These are phyloP conservation scores for Pyrenochaeta sp. DNA, from an alignment of 2,329 filamentous ascomycete species.

Conservation along the genomic window DNA sequence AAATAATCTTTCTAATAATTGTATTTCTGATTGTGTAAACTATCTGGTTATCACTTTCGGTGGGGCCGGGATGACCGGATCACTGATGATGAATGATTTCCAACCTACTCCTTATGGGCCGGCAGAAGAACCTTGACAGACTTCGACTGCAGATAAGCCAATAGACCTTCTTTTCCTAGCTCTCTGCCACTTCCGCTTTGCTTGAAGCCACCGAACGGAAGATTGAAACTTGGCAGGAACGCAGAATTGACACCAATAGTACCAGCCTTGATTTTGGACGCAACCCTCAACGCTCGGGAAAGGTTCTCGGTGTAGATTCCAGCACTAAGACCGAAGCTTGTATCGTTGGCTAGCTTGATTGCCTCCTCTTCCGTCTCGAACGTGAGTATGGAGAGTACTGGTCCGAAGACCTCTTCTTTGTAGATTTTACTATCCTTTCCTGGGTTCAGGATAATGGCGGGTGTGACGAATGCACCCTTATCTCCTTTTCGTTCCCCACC, in stretches of 20 bases:
- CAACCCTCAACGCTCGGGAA: slow-evolving; percentile 29
- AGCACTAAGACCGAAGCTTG: slow-evolving; percentile 20
- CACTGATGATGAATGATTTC: too few relatives aligned
- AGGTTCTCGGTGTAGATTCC: slow-evolving; percentile 25
- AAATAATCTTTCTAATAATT: too few relatives aligned
- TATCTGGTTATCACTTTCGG: too few relatives aligned
- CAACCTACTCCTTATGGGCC: neutral
- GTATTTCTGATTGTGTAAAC: too few relatives aligned
- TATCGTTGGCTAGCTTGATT: slow-evolving; percentile 37
- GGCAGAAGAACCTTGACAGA: slow-evolving; percentile 2
- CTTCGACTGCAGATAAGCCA: slow-evolving; percentile 37
- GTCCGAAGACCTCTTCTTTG: slow-evolving; percentile 41
- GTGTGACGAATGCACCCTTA: slow-evolving; percentile 36
- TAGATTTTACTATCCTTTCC: slow-evolving; percentile 32
- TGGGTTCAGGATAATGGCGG: slow-evolving; percentile 41
- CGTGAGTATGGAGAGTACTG: slow-evolving; percentile 30
- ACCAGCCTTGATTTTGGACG: slow-evolving; percentile 34
- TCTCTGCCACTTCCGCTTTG: slow-evolving; percentile 38
- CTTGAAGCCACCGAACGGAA: slow-evolving; percentile 43
- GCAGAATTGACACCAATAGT: slow-evolving; percentile 18
- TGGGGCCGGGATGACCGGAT: too few relatives aligned
- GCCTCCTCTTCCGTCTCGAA: slow-evolving; percentile 42
- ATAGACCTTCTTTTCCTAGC: slow-evolving; percentile 32
- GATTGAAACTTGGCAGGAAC: slow-evolving; percentile 34
- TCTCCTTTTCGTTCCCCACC: slow-evolving; percentile 37